These are phyloP conservation scores for Aspergillus felis DNA, from an alignment of 2,329 filamentous ascomycete species.

Conservation along the genomic window DNA sequence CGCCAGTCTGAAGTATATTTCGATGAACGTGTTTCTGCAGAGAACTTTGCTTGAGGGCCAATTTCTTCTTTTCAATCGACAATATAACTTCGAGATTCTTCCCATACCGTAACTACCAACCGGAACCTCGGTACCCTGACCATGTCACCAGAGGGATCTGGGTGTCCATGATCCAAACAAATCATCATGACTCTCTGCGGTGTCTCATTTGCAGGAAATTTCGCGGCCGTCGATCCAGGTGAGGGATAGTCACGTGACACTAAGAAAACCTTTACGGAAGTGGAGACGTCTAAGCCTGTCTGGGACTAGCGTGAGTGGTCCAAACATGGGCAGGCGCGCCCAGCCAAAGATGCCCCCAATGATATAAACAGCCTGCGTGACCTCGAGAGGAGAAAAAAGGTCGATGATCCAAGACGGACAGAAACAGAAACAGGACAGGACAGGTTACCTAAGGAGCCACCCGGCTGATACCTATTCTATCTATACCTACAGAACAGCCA, in stretches of 20 bases:
- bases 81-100: not conserved
- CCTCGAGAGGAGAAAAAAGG: conserved; percentile 29
- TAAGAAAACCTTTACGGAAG: conserved; percentile 25
- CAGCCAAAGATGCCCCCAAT: conserved; percentile 38
- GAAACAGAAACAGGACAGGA: not conserved
- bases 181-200: not conserved
- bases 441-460: not conserved
- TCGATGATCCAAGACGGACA: not conserved
- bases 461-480: not conserved
- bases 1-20: not conserved
- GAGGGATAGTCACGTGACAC: conserved; percentile 23
- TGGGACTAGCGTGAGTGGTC: conserved; percentile 28
- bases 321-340: conserved; percentile 41
- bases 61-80: not conserved
- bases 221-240: conserved; percentile 7
- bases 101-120: too few species aligned
- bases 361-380: conserved; percentile 47
- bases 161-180: not conserved
- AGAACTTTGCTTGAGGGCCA: not conserved
- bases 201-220: conserved; percentile 6
- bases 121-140: not conserved
- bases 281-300: conserved; percentile 24
- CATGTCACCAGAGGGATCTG: not conserved
- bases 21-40: not conserved
- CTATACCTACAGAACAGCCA: not conserved